phyloP scores from a whole-genome alignment of 2,329 filamentous ascomycete genomes.

The Chalaropsis ovoidea region DNA sequence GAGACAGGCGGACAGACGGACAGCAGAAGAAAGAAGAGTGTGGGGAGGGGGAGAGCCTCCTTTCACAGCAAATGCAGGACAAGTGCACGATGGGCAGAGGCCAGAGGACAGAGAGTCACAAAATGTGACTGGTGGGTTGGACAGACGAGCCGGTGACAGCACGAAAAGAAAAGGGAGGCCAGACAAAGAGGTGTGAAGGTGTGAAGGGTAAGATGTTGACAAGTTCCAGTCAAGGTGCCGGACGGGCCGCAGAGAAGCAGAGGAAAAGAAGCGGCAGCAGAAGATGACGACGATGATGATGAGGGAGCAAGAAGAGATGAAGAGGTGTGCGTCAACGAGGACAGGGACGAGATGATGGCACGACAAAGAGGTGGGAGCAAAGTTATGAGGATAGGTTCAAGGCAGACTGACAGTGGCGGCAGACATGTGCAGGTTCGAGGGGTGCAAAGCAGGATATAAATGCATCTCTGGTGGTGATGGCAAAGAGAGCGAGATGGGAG shows the following conservation, averaged over 20 bases:
- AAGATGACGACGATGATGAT: neutral
- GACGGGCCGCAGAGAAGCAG: neutral
- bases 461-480: neutral
- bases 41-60: neutral
- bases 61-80: neutral
- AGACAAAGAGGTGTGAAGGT: neutral
- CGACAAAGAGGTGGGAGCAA: neutral
- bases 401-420: neutral
- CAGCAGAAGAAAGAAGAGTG: neutral
- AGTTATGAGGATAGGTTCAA: neutral
- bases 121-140: neutral
- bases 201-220: neutral
- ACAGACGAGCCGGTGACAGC: neutral
- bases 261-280: too few relatives aligned
- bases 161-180: neutral
- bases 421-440: neutral
- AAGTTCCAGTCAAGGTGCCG: neutral
- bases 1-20: neutral
- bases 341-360: neutral
- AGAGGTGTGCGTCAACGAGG: neutral
- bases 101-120: neutral
- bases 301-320: neutral
- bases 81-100: neutral
- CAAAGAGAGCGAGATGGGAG: neutral
- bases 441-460: neutral